phyloP scores from a whole-genome alignment of 2,329 filamentous ascomycete genomes.

The Hypoxylon sp. region DNA sequence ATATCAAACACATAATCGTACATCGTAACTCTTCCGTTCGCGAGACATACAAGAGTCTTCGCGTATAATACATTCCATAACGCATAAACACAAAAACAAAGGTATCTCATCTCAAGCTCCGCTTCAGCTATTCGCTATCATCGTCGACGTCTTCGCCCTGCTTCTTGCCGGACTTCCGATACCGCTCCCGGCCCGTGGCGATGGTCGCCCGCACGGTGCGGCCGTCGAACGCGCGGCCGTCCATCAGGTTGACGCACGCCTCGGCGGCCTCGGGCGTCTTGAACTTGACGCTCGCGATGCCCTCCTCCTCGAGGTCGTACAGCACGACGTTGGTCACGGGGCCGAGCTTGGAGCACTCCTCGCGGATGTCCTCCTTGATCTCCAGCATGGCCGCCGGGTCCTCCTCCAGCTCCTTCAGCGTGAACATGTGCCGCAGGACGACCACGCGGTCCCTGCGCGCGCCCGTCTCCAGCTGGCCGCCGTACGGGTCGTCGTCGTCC shows the following conservation, averaged over 20 bases:
- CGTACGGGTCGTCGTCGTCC: conserved; percentile 86
- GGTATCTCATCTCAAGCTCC: neutral
- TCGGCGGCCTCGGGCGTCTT: conserved; percentile 75
- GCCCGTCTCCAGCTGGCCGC: conserved; percentile 60
- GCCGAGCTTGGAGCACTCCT: conserved; percentile 89
- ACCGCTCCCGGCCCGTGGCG: conserved; percentile 78
- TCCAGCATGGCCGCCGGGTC: conserved; percentile 86
- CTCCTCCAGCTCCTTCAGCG: conserved; percentile 83
- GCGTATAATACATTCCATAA: conserved; percentile 18
- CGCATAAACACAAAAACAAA: too few relatives aligned
- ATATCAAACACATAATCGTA: conserved; percentile 16
- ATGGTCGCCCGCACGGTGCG: conserved; percentile 78
- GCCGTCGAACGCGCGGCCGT: conserved; percentile 83
- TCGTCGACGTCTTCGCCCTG: conserved; percentile 51
- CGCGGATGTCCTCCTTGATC: conserved; percentile 93
- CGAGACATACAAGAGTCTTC: neutral
- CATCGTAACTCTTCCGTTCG: conserved; percentile 17
- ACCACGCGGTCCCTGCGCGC: conserved; percentile 81
- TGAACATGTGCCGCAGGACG: conserved; percentile 94
- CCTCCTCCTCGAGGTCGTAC: conserved; percentile 87
- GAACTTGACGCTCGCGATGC: conserved; percentile 89
- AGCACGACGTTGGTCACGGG: conserved; percentile 91
- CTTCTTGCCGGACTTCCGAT: conserved; percentile 74
- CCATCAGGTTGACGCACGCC: conserved; percentile 80
- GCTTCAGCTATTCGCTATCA: conserved; percentile 25